Conservation (phyloP, 116 monocot genomes). For the Thalassia testudinum region DNA sequence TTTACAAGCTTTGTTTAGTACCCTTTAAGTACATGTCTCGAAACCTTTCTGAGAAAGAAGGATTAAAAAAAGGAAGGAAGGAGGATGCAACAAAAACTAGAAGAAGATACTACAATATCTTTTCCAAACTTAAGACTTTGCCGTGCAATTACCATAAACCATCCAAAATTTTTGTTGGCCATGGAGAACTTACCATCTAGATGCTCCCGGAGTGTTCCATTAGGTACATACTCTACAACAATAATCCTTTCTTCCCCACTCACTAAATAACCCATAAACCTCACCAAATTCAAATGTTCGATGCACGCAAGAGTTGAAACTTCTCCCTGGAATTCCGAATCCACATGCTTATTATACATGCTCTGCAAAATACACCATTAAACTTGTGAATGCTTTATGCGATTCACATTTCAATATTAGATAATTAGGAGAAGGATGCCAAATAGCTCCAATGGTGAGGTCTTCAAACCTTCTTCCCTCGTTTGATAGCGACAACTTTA, state of each 20-base stretch:
- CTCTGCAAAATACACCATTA: slow-evolving; percentile 2
- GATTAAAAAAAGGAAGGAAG: no score
- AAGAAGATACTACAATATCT: no score
- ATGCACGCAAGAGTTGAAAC: slow-evolving; percentile 29
- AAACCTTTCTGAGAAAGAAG: no score
- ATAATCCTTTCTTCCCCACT: slow-evolving; percentile 41
- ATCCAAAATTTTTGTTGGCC: no score
- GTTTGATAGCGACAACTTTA: slow-evolving; percentile 59
- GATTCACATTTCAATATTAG: background rate
- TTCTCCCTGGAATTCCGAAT: slow-evolving; percentile 42
- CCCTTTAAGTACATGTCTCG: no score
- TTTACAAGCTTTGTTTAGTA: no score
- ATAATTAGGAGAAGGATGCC: background rate
- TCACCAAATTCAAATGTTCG: slow-evolving; percentile 63
- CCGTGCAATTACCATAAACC: no score
- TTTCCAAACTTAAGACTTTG: no score
- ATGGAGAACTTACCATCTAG: slow-evolving; percentile 47
- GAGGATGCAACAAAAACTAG: no score
- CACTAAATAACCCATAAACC: slow-evolving; percentile 53
- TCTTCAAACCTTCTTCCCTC: slow-evolving; percentile 45
- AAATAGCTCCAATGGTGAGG: background rate
- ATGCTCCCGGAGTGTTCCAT: slow-evolving; percentile 79
- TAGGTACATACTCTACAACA: slow-evolving; percentile 63
- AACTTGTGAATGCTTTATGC: background rate
- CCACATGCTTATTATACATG: background rate